Conservation (phyloP, 2,329 filamentous ascomycete species). For the Aspergillus jensenii region DNA sequence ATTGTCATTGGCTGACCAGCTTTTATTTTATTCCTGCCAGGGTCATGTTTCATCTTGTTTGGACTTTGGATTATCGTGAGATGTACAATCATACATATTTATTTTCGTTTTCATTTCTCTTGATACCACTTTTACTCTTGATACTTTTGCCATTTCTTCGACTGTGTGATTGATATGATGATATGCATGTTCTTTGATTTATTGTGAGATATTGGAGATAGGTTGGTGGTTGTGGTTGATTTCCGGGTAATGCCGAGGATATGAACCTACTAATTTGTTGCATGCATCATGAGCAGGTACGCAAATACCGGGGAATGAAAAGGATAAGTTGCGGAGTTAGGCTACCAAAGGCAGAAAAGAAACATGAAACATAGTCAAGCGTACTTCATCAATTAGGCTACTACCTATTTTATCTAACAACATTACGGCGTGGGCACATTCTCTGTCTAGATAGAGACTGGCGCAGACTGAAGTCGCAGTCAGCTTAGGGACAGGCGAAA, state of each 20-base stretch:
- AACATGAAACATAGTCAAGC: neutral
- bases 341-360: neutral
- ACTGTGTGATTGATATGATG: neutral
- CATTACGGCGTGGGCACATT: slow-evolving; percentile 2
- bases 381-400: neutral
- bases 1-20: neutral
- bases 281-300: neutral
- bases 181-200: neutral
- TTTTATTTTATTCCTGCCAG: neutral
- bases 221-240: neutral
- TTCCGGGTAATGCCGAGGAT: neutral
- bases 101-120: neutral
- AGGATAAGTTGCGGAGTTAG: neutral
- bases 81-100: neutral
- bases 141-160: neutral
- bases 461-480: neutral
- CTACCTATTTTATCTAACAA: neutral
- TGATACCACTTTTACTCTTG: neutral
- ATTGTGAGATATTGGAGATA: neutral
- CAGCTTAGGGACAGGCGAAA: neutral
- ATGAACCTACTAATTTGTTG: neutral
- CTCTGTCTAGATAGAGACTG: slow-evolving; percentile 2
- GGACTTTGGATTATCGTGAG: neutral
- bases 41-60: neutral
- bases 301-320: too few relatives aligned